Percentiles rank a stretch among this genome's conserved stretches.
Evolutionary conservation across 345 rosid species (phyloP).

Genomic region (Hevea brasiliensis): DNA sequence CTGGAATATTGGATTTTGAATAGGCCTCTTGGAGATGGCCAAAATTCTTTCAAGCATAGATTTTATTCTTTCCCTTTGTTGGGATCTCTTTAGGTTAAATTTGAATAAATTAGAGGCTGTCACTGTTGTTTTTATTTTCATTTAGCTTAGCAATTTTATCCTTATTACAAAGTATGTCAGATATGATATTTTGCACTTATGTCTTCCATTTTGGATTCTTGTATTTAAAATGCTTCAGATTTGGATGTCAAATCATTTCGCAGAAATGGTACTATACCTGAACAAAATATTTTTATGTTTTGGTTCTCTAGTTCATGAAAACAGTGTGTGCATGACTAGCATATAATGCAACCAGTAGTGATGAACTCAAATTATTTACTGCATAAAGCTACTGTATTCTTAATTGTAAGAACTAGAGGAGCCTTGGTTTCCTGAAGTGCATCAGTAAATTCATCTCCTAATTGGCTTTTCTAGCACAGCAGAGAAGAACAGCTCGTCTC

Average conservation of each 20-base stretch:
- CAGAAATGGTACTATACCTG: neutral
- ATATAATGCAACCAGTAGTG: no score
- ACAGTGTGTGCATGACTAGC: no score
- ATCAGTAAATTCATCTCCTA: slow-evolving; percentile 24
- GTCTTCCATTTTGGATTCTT: neutral
- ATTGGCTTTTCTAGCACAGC: slow-evolving; percentile 58
- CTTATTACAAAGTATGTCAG: neutral
- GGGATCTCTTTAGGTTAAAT: neutral
- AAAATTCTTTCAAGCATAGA: slow-evolving; percentile 32
- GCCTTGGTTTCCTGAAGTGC: no score
- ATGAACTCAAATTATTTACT: no score
- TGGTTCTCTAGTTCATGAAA: neutral
- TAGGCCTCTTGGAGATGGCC: neutral
- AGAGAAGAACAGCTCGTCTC: slow-evolving; percentile 50
- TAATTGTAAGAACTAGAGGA: no score
- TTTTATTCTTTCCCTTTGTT: no score
- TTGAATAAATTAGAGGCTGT: slow-evolving; percentile 11
- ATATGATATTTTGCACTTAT: neutral
- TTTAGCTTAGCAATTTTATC: slow-evolving; percentile 9
- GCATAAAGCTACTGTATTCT: no score
- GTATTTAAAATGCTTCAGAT: neutral
- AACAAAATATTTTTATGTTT: neutral
- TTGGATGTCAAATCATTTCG: neutral
- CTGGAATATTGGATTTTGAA: slow-evolving; percentile 3
- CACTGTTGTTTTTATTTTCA: neutral